Evolutionary conservation across 305 asterid genomes (phyloP).

Genomic region (Vinca major): DNA sequence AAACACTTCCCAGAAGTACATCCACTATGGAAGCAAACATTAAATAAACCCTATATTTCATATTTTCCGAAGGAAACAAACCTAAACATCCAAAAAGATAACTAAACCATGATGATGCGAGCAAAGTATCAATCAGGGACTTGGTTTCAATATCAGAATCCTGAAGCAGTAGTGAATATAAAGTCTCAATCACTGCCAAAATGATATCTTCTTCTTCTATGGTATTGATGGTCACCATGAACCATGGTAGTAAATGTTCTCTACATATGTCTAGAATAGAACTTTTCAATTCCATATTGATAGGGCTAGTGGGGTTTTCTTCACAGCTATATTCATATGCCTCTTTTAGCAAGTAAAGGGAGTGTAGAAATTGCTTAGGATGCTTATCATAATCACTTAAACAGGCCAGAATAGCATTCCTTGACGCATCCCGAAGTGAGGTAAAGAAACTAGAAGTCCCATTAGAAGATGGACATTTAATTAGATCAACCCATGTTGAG

Average conservation of each 20-base stretch:
- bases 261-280: slow-evolving; percentile 42
- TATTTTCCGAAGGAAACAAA: slow-evolving; percentile 55
- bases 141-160: slow-evolving; percentile 41
- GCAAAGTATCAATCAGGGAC: slow-evolving; percentile 45
- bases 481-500: slow-evolving; percentile 58
- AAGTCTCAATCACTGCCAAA: slow-evolving; percentile 66
- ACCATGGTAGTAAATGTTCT: slow-evolving; percentile 67
- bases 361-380: slow-evolving; percentile 55
- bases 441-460: slow-evolving; percentile 46
- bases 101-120: slow-evolving; percentile 83
- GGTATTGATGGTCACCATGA: slow-evolving; percentile 39
- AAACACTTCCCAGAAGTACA: slow-evolving; percentile 55
- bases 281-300: slow-evolving; percentile 32
- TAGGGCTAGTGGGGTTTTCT: slow-evolving; percentile 26
- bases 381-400: slow-evolving; percentile 31
- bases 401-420: slow-evolving; percentile 40
- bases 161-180: slow-evolving; percentile 53
- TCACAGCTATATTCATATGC: slow-evolving; percentile 49
- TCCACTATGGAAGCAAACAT: slow-evolving; percentile 56
- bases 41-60: slow-evolving; percentile 61
- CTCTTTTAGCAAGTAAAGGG: slow-evolving; percentile 85
- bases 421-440: slow-evolving; percentile 52
- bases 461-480: slow-evolving; percentile 59
- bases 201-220: slow-evolving; percentile 64
- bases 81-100: slow-evolving; percentile 80